phyloP scores from a whole-genome alignment of 2,329 filamentous ascomycete species.

The Paraphaeosphaeria minitans region DNA sequence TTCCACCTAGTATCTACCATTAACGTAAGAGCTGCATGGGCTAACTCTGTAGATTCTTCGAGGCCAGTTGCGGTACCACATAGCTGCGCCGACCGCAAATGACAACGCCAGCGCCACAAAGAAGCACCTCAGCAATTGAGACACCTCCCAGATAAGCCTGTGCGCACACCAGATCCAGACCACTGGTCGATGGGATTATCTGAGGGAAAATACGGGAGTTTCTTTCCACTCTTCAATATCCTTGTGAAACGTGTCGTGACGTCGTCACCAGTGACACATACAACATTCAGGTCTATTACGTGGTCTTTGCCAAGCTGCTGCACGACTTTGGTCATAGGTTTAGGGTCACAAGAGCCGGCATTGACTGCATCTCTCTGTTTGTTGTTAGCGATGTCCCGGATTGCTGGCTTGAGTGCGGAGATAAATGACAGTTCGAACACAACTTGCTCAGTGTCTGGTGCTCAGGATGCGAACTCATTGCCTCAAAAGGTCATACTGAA shows the following conservation, averaged over 20 bases:
- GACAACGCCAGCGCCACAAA: slow-evolving; percentile 31
- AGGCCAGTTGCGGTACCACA: slow-evolving; percentile 58
- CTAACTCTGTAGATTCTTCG: slow-evolving; percentile 54
- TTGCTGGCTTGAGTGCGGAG: slow-evolving; percentile 20
- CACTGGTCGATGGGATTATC: slow-evolving; percentile 19
- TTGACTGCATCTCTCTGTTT: slow-evolving; percentile 56
- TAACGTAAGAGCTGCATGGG: slow-evolving; percentile 53
- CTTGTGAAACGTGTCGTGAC: background rate
- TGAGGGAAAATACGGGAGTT: slow-evolving; percentile 13
- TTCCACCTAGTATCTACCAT: slow-evolving; percentile 58
- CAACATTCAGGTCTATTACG: slow-evolving; percentile 25
- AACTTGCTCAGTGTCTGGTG: slow-evolving; percentile 9
- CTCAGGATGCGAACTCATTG: slow-evolving; percentile 15
- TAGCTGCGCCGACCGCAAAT: slow-evolving; percentile 53
- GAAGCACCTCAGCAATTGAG: slow-evolving; percentile 28
- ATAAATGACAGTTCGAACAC: slow-evolving; percentile 20
- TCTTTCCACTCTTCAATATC: slow-evolving; percentile 4
- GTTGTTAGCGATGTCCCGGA: slow-evolving; percentile 25
- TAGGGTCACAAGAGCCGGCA: slow-evolving; percentile 60
- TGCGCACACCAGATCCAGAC: slow-evolving; percentile 30
- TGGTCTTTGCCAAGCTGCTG: slow-evolving; percentile 18
- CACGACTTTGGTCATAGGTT: slow-evolving; percentile 33
- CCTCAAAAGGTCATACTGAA: slow-evolving; percentile 56
- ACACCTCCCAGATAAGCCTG: slow-evolving; percentile 13
- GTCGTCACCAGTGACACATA: slow-evolving; percentile 27